Base-by-base conservation (phyloP, 73 alveolate genomes). In the Symbiodinium natans region DNA sequence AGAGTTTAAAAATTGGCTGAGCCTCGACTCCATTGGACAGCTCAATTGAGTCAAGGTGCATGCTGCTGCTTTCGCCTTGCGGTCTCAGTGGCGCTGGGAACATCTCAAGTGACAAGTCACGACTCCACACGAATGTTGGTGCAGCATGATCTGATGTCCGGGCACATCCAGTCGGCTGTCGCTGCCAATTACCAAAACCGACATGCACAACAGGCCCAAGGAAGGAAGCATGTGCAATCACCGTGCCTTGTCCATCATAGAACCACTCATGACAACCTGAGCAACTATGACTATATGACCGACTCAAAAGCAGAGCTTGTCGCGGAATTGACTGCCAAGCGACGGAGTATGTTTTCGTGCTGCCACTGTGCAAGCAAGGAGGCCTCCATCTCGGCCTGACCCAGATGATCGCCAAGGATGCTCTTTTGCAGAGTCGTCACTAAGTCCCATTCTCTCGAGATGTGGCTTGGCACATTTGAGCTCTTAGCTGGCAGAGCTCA, bases 351-450 rank as follows among this genome's bases (percentile, higher is more conserved):
- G 82, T 85, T 80, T 85, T 73, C 82, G 59, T 85, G 93, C 19
- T 85, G 80, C 93, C 93, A 85, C 15, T 73, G 39, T 52, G 56
- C 56, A 54, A 85, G 93, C 93, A 85, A 42, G 17, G 33, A 33
- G 27, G 93, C 93, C 56, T 85, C 93, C 33, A 74, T 19, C 56
- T 85, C 93, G 82, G 93, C 93, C 93, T 85, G 80, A 25, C 36
- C 1, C 83, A 4, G 41, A n/a, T n/a, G 27, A 52, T 10, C 71
- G 10, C 19, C 71, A 19, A 10, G 19, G 71, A n/a, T n/a, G n/a
- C n/a, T n/a, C n/a, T n/a, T n/a, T n/a, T n/a, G n/a, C n/a, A n/a
- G n/a, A n/a, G n/a, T n/a, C n/a, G n/a, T n/a, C n/a, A n/a, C n/a
- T n/a, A n/a, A n/a, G n/a, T n/a, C n/a, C n/a, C n/a, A n/a, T n/a